Percentiles rank a stretch among this genome's conserved stretches.
Conservation (phyloP, 2,329 filamentous ascomycete genomes). For the Metarhizium brunneum region DNA sequence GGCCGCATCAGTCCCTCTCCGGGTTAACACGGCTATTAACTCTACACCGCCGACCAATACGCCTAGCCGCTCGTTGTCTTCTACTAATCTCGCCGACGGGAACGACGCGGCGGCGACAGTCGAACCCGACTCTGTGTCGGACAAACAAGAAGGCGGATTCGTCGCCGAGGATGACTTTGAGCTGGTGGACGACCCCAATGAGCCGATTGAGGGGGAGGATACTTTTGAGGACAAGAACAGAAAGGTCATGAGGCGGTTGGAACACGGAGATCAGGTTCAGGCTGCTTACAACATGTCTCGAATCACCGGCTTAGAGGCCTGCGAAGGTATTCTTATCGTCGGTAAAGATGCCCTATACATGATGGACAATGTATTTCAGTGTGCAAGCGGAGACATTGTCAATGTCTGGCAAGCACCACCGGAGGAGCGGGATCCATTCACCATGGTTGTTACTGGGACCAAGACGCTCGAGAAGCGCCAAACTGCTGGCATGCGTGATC, state of each 20-base stretch:
- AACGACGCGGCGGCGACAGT: constrained; percentile 10
- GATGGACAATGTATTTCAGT: constrained; percentile 93
- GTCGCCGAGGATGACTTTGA: constrained; percentile 83
- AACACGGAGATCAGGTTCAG: constrained; percentile 85
- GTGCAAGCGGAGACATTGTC: constrained; percentile 90
- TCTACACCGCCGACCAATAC: constrained; percentile 12
- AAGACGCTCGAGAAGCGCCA: constrained; percentile 52
- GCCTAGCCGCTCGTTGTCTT: constrained; percentile 9
- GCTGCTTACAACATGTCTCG: constrained; percentile 92
- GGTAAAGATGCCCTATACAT: constrained; percentile 90
- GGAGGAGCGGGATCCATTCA: constrained; percentile 90
- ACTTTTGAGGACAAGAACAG: constrained; percentile 96
- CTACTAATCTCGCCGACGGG: constrained; percentile 12
- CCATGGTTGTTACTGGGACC: constrained; percentile 76
- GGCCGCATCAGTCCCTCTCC: constrained; percentile 24
- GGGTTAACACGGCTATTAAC: constrained; percentile 20
- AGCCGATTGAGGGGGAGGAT: constrained; percentile 62
- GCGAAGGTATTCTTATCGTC: constrained; percentile 86
- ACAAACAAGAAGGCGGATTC: constrained; percentile 14
- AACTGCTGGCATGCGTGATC: constrained; percentile 49
- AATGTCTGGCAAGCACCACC: constrained; percentile 88
- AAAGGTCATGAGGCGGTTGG: constrained; percentile 90
- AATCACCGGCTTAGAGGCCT: constrained; percentile 86
- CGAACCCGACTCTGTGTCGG: constrained; percentile 15
- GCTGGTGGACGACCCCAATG: constrained; percentile 86